Base-by-base conservation (phyloP, 2,329 filamentous ascomycete genomes). In the Triangularia verruculosa region DNA sequence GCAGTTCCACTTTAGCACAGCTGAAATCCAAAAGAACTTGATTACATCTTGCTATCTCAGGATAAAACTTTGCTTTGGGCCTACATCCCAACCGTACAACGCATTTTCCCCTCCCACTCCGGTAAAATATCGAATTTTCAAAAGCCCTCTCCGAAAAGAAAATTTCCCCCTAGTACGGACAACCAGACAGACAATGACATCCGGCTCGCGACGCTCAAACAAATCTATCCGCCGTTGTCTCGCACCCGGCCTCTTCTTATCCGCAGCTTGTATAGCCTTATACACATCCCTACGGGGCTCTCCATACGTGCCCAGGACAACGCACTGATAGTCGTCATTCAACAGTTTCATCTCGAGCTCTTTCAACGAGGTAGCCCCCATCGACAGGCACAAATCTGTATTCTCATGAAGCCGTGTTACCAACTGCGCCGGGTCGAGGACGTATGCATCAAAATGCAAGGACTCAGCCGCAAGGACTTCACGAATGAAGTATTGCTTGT, bases 291-390 rank as follows among this genome's bases (percentile, higher is more conserved):
- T 27, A 7, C 59, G 47, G 9, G 59, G 59, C 51, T 34, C 51
- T 17, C 59, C 59, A 28, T 55, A 61, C 59, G 59, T 61, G 27
- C 59, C 59, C 59, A 61, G 27, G n/a, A 61, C 59, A 25, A 61
- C 59, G 47, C 47, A 55, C 27, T 54, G 43, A 28, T 61, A 61
- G 15, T 61, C 47, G 25, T 22, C 20, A 20, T 17, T 61, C 59
- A 24, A 13, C 51, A 61, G 28, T 22, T 28, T 47, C 11, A 6
- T 17, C 17, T 61, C 2, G 7, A 61, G 27, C 47, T 34, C 30
- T 27, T 61, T 51, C 59, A 22, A 34, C 27, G 47, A 55, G 13
- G 47, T 24, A 17, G 59, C 25, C 3, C 59, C 59, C 27, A 52
- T 39, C 9, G 59, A 61, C 6, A 61, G 25, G 47, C 30, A 39